Evolutionary conservation across 768 basidiomycete genomes (phyloP), one percentile per base, ranked within the genome.

Genomic region (Suillus brevipes): DNA sequence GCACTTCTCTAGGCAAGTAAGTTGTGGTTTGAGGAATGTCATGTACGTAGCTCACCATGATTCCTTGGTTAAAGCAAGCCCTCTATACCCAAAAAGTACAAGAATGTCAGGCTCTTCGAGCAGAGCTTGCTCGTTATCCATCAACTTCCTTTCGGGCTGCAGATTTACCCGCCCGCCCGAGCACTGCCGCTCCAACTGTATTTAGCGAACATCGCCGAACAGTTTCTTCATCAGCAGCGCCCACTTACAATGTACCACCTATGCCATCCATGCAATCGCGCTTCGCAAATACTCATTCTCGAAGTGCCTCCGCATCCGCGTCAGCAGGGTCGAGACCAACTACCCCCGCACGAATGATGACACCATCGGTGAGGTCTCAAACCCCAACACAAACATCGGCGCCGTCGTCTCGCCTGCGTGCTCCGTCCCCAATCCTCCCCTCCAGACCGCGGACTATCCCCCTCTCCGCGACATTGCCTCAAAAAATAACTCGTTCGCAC

Each of bases 51-150:
- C 66, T 68, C 49, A 70, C 62, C n/a, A 53, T 70, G 65, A 64
- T 56, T 66, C 63, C 65, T 67, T 67, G 63, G 49, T 62, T 71
- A 66, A 71, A 90, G 89, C 85, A 86, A 74, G 72, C 81, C 61
- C 80, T 83, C 73, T 87, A 87, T 77, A 78, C 81, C 68, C 85
- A 86, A 80, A 89, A 89, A 82, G 82, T 85, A 63, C 88, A 88
- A 78, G 90, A 91, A 78, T 87, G 82, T 72, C 87, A 89, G 72
- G 81, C 81, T 70, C 82, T 91, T 50, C 87, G 86, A 61, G 82
- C 83, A 64, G 90, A 92, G 77, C 76, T 89, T 62, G 85, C 77
- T 76, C 85, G 89, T 59, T 72, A 82, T 67, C 84, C 69, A 20
- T 66, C 76, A 16, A 64, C 77, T 13, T 20, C 68, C 12, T 10